Percentiles rank a stretch among this genome's conserved stretches.
These are phyloP conservation scores for Fraxinus xanthoxyloides DNA, from an alignment of 305 asterid genomes.

Conservation along the genomic window DNA sequence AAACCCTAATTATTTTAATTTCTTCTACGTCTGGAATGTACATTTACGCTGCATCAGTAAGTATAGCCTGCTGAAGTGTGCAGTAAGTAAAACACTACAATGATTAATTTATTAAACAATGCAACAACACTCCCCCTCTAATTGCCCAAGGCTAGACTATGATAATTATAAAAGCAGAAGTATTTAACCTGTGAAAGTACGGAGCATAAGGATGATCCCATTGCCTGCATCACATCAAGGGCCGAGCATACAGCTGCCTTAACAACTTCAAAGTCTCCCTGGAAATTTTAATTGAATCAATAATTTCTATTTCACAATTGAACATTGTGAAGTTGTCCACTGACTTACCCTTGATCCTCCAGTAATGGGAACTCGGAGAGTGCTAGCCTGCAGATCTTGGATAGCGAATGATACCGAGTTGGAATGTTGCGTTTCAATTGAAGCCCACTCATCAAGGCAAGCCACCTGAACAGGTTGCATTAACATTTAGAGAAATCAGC, in stretches of 20 bases:
- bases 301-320: neutral
- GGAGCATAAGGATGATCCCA: slow-evolving; percentile 65
- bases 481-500: slow-evolving; percentile 1
- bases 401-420: slow-evolving; percentile 54
- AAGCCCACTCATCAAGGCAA: slow-evolving; percentile 72
- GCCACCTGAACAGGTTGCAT: slow-evolving; percentile 43
- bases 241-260: slow-evolving; percentile 79
- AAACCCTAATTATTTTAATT: neutral
- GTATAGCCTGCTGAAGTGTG: neutral
- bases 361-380: slow-evolving; percentile 75
- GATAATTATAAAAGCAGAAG: slow-evolving; percentile 3
- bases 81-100: neutral
- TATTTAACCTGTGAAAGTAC: slow-evolving; percentile 53
- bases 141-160: neutral
- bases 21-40: neutral
- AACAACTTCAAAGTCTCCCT: slow-evolving; percentile 66
- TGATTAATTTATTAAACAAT: slow-evolving; percentile 1
- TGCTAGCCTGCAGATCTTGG: slow-evolving; percentile 77
- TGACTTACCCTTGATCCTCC: slow-evolving; percentile 77
- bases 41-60: neutral
- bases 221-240: slow-evolving; percentile 72
- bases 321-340: slow-evolving; percentile 14
- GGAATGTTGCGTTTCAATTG: slow-evolving; percentile 64
- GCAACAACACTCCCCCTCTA: neutral
- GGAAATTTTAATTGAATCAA: slow-evolving; percentile 26